Conservation (phyloP, 2,329 filamentous ascomycete genomes). For the Fusarium sp. region DNA sequence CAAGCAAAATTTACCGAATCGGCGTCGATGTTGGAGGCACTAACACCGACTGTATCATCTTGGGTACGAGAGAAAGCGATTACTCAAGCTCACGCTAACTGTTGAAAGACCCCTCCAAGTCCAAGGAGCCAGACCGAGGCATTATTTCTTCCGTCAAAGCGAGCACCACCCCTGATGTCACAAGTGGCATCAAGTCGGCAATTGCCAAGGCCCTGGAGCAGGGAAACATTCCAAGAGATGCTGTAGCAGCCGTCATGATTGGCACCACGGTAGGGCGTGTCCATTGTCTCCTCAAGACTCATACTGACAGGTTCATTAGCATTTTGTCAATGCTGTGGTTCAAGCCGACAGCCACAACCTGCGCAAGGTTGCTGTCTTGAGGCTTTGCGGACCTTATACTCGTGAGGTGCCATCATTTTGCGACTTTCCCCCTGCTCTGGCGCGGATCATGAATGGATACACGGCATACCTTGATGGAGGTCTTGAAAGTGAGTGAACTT, state of each 20-base stretch:
- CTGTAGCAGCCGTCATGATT: constrained; percentile 61
- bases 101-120: not conserved
- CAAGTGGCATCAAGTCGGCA: constrained; percentile 58
- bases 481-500: not conserved
- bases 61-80: not conserved
- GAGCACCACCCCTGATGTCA: constrained; percentile 59
- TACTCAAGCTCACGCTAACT: not conserved
- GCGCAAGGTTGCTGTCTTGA: constrained; percentile 62
- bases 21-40: constrained; percentile 14
- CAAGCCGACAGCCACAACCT: constrained; percentile 61
- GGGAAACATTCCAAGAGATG: constrained; percentile 43
- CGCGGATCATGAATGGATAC: constrained; percentile 57
- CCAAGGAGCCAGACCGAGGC: constrained; percentile 50
- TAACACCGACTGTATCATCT: not conserved
- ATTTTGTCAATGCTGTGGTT: constrained; percentile 68
- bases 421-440: constrained; percentile 63
- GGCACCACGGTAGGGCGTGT: constrained; percentile 27
- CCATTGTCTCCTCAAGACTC: not conserved
- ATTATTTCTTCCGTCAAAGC: constrained; percentile 61
- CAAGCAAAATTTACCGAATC: constrained; percentile 4
- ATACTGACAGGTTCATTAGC: not conserved
- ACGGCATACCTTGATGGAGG: constrained; percentile 59
- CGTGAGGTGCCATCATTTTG: constrained; percentile 60
- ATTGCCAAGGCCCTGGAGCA: constrained; percentile 55
- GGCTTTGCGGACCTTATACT: constrained; percentile 63